Percentiles rank a stretch among this genome's conserved stretches.
These are phyloP conservation scores for Xanthoparmelia taractica DNA, from an alignment of 495 filamentous ascomycete genomes.

Conservation along the genomic window DNA sequence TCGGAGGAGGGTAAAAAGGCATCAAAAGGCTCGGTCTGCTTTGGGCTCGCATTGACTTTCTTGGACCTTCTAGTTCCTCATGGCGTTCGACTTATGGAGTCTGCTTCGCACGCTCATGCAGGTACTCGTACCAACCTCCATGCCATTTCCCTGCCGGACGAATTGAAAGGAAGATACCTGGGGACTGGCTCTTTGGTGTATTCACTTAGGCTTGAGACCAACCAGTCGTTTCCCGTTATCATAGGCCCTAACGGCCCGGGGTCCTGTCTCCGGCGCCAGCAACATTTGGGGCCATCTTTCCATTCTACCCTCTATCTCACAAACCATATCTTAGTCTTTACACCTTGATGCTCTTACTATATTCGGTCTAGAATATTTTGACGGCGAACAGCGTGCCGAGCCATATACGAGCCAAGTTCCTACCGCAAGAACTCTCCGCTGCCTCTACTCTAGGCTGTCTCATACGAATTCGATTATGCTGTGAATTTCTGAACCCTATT, in stretches of 20 bases:
- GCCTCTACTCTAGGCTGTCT: background rate
- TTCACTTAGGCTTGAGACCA: background rate
- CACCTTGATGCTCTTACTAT: background rate
- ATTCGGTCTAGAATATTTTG: background rate
- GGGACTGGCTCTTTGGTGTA: background rate
- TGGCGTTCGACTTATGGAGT: background rate
- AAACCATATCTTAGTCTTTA: background rate
- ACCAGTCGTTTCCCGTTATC: background rate
- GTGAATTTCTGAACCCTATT: background rate
- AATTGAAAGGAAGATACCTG: background rate
- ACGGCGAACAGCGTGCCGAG: constrained; percentile 6
- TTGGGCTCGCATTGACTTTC: constrained; percentile 4
- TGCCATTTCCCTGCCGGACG: background rate
- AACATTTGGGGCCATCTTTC: background rate
- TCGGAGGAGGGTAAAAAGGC: no score
- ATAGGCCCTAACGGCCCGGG: background rate
- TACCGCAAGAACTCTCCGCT: constrained; percentile 4
- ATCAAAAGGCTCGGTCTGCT: constrained; percentile 2
- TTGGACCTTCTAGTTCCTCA: background rate
- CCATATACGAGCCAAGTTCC: background rate
- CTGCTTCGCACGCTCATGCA: background rate
- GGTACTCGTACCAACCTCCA: background rate
- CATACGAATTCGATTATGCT: background rate
- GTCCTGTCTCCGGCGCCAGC: background rate
- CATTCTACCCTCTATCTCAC: background rate